Percentiles rank a stretch among this genome's conserved stretches.
Conservation (phyloP, 495 filamentous ascomycete species). For the Xylaria sp. region DNA sequence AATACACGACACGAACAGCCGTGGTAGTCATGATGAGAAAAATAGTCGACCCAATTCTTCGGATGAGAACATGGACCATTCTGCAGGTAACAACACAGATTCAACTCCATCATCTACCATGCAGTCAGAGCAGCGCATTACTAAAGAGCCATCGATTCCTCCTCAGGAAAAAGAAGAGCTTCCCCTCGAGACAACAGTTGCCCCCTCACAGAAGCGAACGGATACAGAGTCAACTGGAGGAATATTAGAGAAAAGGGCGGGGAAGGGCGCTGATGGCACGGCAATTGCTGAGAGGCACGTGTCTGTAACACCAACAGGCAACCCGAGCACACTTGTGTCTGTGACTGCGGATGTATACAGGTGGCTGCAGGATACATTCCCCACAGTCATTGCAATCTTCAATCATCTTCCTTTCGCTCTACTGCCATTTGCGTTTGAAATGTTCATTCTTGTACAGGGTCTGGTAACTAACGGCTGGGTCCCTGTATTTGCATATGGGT, state of each 20-base stretch:
- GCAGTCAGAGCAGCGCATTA: not conserved
- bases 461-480: conserved; percentile 74
- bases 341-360: conserved; percentile 47
- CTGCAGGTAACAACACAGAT: not conserved
- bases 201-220: not conserved
- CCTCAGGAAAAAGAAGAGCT: not conserved
- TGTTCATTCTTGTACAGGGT: conserved; percentile 73
- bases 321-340: conserved; percentile 51
- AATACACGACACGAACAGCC: not conserved
- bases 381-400: conserved; percentile 66
- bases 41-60: not conserved
- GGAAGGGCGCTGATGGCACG: not conserved
- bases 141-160: not conserved
- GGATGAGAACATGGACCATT: conserved; percentile 1
- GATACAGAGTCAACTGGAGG: conserved; percentile 20
- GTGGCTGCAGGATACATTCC: conserved; percentile 71
- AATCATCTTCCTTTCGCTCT: conserved; percentile 66
- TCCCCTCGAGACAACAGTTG: not conserved
- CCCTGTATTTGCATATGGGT: conserved; percentile 68
- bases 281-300: not conserved
- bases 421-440: conserved; percentile 68
- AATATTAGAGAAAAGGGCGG: conserved; percentile 12
- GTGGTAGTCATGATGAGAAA: not conserved
- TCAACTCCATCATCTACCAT: not conserved
- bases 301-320: not conserved